Conservation (phyloP, 441 rosid species). For the Gossypium gossypioides region DNA sequence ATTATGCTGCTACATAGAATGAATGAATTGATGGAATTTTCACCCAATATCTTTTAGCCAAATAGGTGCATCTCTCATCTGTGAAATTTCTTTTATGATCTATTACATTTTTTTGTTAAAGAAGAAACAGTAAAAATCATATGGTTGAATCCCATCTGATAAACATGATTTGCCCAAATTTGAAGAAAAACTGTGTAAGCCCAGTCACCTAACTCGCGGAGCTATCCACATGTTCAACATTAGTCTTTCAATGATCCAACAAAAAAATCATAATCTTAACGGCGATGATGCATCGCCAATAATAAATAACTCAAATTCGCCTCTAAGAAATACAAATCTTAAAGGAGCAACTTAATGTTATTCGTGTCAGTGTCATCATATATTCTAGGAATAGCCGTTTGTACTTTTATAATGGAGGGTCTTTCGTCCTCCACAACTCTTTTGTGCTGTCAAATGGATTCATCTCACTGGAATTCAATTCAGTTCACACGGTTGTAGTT, state of each 20-base stretch:
- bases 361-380: conserved; percentile 22
- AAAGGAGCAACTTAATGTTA: conserved; percentile 18
- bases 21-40: neutral
- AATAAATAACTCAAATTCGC: conserved; percentile 20
- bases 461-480: conserved; percentile 22
- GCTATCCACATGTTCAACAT: neutral
- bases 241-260: neutral
- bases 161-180: neutral
- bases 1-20: neutral
- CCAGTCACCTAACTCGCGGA: neutral
- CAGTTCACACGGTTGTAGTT: conserved; percentile 6
- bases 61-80: neutral
- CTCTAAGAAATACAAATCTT: conserved; percentile 23
- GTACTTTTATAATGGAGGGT: conserved; percentile 38
- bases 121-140: neutral
- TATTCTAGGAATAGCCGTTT: conserved; percentile 34
- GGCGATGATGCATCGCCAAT: conserved; percentile 15
- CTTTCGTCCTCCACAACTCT: conserved; percentile 27
- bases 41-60: neutral
- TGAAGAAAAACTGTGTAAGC: neutral
- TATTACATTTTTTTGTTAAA: no score
- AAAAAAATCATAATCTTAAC: conserved; percentile 15
- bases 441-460: conserved; percentile 28
- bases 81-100: neutral
- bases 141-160: neutral